Evolutionary conservation across 768 basidiomycete species (phyloP), one percentile per base, ranked within the genome.

Genomic region (Podaxis sp.): DNA sequence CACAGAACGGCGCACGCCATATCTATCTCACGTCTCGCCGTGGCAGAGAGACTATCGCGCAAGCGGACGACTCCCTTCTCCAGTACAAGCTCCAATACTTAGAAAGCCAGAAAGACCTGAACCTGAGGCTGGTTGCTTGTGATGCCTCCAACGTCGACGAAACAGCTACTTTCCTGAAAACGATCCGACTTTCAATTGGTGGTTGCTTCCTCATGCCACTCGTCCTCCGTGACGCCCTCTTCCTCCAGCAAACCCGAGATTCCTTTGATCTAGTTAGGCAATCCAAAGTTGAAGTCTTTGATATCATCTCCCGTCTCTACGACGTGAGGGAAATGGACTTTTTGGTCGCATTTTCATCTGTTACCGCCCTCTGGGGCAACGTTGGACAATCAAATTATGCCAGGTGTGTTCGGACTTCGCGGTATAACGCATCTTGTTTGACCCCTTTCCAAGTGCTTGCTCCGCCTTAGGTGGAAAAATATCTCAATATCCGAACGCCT

Each of bases 341-440:
- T 64, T 62, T 77, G 15, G 65, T 79, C 48, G 66, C 71, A 2
- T 70, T 77, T 38, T 75, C 76, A 0, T 76, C 77, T 1, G 71
- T 76, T 5, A 62, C 73, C 4, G 67, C 63, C 8, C 33, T 74
- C 10, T 75, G 77, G 64, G 78, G 78, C 12, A 71, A 65, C 54
- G 66, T 68, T 17, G 78, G 78, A 2, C 78, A 80, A 64, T 72
- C 76, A 0, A 80, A 78, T 58, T 79, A 79, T 65, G 70, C 74
- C 6, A 69, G 70, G 75, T 77, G 49, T 40, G 41, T n/a, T 15
- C 41, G 0, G 56, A 24, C 13, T 33, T 2, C 24, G 11, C 33
- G 12, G 17, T 33, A 28, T 15, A 51, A 24, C 26, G 46, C 44
- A 40, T 30, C 17, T 20, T 26, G n/a, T 49, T n/a, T 51, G 20